These are phyloP conservation scores for Flaveria robusta DNA, from an alignment of 129 eudicot species.

Conservation along the genomic window DNA sequence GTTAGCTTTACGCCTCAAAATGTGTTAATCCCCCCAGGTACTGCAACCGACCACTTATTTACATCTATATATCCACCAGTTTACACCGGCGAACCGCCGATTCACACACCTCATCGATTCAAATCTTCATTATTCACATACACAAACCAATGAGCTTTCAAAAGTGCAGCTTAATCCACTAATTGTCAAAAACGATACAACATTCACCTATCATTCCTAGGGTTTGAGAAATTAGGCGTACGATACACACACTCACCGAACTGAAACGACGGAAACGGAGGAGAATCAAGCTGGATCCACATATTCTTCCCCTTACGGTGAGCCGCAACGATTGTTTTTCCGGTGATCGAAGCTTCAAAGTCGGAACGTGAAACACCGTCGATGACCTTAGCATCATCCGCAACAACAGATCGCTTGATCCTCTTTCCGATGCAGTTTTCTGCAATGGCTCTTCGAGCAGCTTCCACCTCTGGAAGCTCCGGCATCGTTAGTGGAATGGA, in stretches of 20 bases:
- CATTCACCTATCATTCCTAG: constrained; percentile 29
- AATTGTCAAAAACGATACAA: neutral
- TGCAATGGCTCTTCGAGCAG: constrained; percentile 80
- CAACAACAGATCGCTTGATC: constrained; percentile 58
- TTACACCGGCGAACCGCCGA: neutral
- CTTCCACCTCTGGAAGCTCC: constrained; percentile 99
- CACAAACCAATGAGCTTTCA: neutral
- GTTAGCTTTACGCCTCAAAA: too few relatives aligned
- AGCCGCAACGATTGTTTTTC: constrained; percentile 79
- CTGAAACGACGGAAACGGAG: constrained; percentile 94
- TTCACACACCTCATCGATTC: neutral
- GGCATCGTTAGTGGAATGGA: constrained; percentile 70
- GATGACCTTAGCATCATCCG: constrained; percentile 73
- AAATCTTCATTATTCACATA: neutral
- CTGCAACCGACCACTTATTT: too few relatives aligned
- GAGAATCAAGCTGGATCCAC: constrained; percentile 92
- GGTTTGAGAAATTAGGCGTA: constrained; percentile 28
- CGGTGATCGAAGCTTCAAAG: constrained; percentile 59
- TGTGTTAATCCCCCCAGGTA: too few relatives aligned
- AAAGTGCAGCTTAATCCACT: neutral
- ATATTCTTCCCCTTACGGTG: constrained; percentile 85
- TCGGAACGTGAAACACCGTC: constrained; percentile 66
- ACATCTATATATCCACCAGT: neutral
- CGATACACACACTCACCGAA: constrained; percentile 48
- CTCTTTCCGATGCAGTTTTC: constrained; percentile 85